These are phyloP conservation scores for Alternaria brassicicola DNA, from an alignment of 2,329 filamentous ascomycete species.

Conservation along the genomic window DNA sequence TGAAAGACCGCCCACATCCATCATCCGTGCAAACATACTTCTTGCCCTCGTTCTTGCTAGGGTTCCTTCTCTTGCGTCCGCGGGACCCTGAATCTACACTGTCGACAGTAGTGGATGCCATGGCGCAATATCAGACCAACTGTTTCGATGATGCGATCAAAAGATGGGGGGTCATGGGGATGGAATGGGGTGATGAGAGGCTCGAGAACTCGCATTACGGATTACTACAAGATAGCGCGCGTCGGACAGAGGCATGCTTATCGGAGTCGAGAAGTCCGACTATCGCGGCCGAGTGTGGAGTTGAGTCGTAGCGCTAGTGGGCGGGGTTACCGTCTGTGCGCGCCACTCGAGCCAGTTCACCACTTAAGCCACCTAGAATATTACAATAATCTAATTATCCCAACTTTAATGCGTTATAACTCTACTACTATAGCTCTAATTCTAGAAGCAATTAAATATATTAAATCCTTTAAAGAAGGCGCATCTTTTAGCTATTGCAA, in stretches of 20 bases:
- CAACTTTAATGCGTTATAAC: too few species aligned
- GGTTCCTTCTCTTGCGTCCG: constrained; percentile 67
- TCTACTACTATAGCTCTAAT: too few species aligned
- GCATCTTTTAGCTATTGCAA: too few species aligned
- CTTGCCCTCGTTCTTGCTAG: constrained; percentile 54
- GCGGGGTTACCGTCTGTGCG: too few species aligned
- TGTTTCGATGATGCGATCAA: constrained; percentile 14
- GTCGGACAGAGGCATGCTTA: constrained; percentile 20
- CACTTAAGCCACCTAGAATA: too few species aligned
- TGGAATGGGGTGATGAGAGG: constrained; percentile 8
- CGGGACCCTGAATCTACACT: constrained; percentile 48
- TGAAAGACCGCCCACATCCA: constrained; percentile 92
- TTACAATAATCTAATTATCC: too few species aligned
- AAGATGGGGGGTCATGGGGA: constrained; percentile 36
- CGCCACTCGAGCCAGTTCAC: too few species aligned
- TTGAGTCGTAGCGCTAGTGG: constrained; percentile 18
- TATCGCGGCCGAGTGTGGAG: constrained; percentile 19
- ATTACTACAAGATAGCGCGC: background rate
- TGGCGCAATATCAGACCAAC: constrained; percentile 12
- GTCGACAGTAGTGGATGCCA: constrained; percentile 26
- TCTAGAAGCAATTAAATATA: too few species aligned
- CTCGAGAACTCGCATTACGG: background rate
- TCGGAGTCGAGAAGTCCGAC: constrained; percentile 19
- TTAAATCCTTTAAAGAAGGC: too few species aligned
- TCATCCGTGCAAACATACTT: constrained; percentile 72